Conservation (phyloP, 768 basidiomycete genomes). For the Leccinum subtestaceum region DNA sequence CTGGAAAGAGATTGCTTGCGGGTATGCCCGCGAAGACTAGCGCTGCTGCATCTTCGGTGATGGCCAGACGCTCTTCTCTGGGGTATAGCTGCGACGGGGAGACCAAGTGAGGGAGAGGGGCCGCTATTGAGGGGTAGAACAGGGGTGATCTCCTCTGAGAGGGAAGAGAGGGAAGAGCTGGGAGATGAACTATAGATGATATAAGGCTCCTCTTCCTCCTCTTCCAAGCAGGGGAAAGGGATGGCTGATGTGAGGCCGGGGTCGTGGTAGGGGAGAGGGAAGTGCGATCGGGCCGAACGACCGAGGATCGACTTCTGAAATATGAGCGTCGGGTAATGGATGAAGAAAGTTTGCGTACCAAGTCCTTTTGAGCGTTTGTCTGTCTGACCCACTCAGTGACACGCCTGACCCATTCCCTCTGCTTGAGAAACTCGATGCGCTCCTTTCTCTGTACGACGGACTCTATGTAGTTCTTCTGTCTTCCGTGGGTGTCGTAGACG, state of each 20-base stretch:
- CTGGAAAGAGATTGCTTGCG: constrained; percentile 33
- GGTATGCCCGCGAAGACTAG: constrained; percentile 30
- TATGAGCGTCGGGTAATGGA: not conserved
- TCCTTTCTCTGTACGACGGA: constrained; percentile 45
- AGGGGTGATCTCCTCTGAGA: constrained; percentile 29
- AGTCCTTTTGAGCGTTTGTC: constrained; percentile 29
- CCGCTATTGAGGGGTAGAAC: constrained; percentile 23
- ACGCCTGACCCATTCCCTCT: constrained; percentile 42
- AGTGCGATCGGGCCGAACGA: constrained; percentile 10
- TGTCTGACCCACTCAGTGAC: constrained; percentile 38
- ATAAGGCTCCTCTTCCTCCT: constrained; percentile 34
- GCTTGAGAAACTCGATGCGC: constrained; percentile 51
- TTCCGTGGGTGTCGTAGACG: constrained; percentile 41
- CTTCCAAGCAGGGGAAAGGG: constrained; percentile 26
- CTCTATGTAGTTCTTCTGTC: constrained; percentile 46
- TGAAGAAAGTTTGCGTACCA: constrained; percentile 8
- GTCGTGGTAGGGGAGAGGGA: constrained; percentile 13
- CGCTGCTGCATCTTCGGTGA: constrained; percentile 31
- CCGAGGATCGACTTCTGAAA: constrained; percentile 21
- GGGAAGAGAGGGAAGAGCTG: constrained; percentile 31
- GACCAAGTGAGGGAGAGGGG: constrained; percentile 9
- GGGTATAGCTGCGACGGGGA: constrained; percentile 4
- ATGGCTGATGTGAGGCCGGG: constrained; percentile 16
- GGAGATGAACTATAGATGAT: constrained; percentile 35
- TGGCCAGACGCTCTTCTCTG: constrained; percentile 23